Conservation (phyloP, 768 basidiomycete genomes). For the Suillus subalutaceus region DNA sequence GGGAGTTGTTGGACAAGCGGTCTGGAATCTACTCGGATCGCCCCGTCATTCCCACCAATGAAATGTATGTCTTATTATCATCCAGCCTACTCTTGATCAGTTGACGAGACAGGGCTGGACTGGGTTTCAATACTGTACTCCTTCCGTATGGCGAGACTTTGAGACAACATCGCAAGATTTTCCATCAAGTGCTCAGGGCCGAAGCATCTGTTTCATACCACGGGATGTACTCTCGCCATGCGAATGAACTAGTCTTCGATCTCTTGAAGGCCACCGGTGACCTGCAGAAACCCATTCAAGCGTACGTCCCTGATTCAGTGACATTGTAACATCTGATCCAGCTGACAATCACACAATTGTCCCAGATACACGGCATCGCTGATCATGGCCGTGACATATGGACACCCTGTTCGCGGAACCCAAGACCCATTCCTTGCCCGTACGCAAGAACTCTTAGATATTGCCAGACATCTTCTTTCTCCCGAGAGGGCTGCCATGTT, state of each 20-base stretch:
- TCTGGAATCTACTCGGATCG: constrained; percentile 11
- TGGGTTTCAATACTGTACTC: constrained; percentile 28
- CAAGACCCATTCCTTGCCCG: constrained; percentile 21
- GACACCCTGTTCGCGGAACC: constrained; percentile 18
- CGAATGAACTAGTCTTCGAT: constrained; percentile 12
- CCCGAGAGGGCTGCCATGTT: constrained; percentile 10
- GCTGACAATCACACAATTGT: neutral
- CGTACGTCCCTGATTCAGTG: constrained; percentile 15
- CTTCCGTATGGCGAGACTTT: constrained; percentile 23
- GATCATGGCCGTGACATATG: constrained; percentile 31
- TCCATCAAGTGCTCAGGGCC: constrained; percentile 18
- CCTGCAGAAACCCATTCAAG: constrained; percentile 16
- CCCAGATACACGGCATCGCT: constrained; percentile 30
- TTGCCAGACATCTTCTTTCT: constrained; percentile 10
- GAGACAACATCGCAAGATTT: constrained; percentile 22
- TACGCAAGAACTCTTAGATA: constrained; percentile 26
- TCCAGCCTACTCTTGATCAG: no score
- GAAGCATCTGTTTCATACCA: constrained; percentile 20
- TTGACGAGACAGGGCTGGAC: constrained; percentile 21
- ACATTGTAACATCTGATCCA: no score
- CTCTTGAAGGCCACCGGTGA: constrained; percentile 19
- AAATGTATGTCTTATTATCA: neutral
- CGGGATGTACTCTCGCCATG: constrained; percentile 11
- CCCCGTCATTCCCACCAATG: neutral
- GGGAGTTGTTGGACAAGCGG: constrained; percentile 9